phyloP scores from a whole-genome alignment of 257 asterid species.

The Plantago ovata region DNA sequence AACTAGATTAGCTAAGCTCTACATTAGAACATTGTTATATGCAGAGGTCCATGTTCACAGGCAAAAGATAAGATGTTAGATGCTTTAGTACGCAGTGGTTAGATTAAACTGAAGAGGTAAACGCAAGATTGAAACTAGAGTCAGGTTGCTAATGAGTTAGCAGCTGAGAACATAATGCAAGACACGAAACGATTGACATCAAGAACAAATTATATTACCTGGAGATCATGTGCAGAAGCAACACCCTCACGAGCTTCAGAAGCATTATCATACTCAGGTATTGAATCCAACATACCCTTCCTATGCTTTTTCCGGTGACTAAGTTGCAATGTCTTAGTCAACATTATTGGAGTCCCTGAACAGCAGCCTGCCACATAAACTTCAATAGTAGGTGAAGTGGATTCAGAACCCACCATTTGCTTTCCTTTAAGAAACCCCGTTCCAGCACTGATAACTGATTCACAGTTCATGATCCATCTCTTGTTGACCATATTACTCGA shows the following conservation, averaged over 20 bases:
- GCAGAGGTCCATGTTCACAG: no score
- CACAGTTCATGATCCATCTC: conserved; percentile 74
- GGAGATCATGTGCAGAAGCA: conserved; percentile 47
- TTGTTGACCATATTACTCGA: conserved; percentile 22
- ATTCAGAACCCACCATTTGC: conserved; percentile 44
- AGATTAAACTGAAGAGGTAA: not conserved
- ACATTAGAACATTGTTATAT: not conserved
- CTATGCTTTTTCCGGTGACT: conserved; percentile 56
- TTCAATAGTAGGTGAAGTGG: conserved; percentile 57
- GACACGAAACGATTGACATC: not conserved
- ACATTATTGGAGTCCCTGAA: conserved; percentile 69
- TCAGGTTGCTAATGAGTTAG: no score
- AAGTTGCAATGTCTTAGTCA: conserved; percentile 70
- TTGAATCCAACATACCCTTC: conserved; percentile 52
- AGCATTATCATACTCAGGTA: conserved; percentile 55
- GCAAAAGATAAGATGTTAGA: no score
- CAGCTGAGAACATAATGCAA: not conserved
- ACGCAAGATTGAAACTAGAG: no score
- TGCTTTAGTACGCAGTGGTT: not conserved
- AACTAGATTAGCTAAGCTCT: not conserved
- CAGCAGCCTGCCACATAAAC: conserved; percentile 84
- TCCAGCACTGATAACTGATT: conserved; percentile 46
- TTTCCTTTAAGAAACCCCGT: conserved; percentile 67
- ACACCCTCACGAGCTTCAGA: conserved; percentile 38
- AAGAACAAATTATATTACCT: conserved; percentile 36